Base-by-base conservation (phyloP, 495 filamentous ascomycete species). In the Diplogelasinospora grovesii region DNA sequence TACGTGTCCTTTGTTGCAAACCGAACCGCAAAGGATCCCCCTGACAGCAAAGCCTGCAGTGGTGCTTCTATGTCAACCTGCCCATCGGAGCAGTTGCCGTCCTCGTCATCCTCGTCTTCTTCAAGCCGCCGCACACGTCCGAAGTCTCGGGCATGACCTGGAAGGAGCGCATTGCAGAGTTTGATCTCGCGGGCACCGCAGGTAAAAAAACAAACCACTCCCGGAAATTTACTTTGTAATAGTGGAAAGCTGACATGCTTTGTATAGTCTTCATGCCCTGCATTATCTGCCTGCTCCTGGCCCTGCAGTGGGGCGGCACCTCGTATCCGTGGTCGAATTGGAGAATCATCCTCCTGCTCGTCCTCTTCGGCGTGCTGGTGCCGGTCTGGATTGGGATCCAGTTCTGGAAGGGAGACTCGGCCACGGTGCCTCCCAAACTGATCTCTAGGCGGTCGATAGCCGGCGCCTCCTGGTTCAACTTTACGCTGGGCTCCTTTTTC, bases 241-340 rank as follows among this genome's bases (percentile, higher is more conserved):
- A n/a, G n/a, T n/a, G n/a, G 4, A 54, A 57, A 8, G 56, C 72
- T 5, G 66, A 72, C 26, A 58, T 58, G 1, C 14, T 68, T 3
- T 65, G 69, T 4, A 66, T 60, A 0, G 25, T 64, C 2, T 21
- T 77, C 22, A 73, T 80, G 48, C 13, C 63, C 77, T 22, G 56
- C 79, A 53, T 79, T 19, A 50, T 75, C 25, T 74, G 63, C 51
- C 57, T 77, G 9, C 51, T 82, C 11, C 67, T 83, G 14, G 78
- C 75, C 13, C 61, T 82, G 4, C 71, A 83, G 50, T 82, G 66
- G 61, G 79, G 75, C 4, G 78, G 73, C 10, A 40, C 63, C 0
- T 66, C 62, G 15, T 80, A 78, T 45, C 36, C 71, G 1, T 81
- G 78, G 78, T 47, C 45, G 11, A 66, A 61, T 41, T 65, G 56